Base-by-base conservation (phyloP, 1,284 basidiomycete species). In the Apiotrichum mycotoxinovorans region DNA sequence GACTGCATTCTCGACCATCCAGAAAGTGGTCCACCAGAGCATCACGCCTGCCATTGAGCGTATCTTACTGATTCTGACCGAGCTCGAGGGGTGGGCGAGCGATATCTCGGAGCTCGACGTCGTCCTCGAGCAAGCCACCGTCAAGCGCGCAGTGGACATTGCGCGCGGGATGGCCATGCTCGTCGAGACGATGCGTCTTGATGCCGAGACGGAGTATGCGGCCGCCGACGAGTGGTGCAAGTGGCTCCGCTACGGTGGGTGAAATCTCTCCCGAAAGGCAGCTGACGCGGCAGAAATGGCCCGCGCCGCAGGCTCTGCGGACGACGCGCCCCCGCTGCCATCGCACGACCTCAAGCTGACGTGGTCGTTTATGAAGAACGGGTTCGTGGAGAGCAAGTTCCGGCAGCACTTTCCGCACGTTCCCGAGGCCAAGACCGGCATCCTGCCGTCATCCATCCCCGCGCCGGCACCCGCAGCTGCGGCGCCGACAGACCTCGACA, bases 231-330 rank as follows among this genome's bases (percentile, higher is more conserved):
- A 75, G 41, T 77, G 70, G 58, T 68, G 68, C 57, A 69, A 68
- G 48, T 77, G 74, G 74, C 50, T 75, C 4, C 72, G 68, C 46
- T 75, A 71, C 48, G 75, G 75, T 73, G 26, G 10, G 72, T 67
- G 25, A 17, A 9, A 2, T 12, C 1, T 8, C 11, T 17, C 1
- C 3, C 0, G 4, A 1, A n/a, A n/a, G 12, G 18, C 9, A 23
- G 15, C 42, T 52, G 22, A 51, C 27, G 40, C 42, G 9, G 22
- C 34, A 62, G 61, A 62, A 41, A 56, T 62, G 52, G 25, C 41
- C 4, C 54, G 57, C 30, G 34, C 42, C 12, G 35, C 44, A 0
- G 45, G 51, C 0, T 18, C 25, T 12, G 26, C 37, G 0, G 61
- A 62, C 46, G 60, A 61, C 17, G 18, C 34, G 0, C 52, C 65